Evolutionary conservation across 495 filamentous ascomycete species (phyloP), one percentile per base, ranked within the genome.

Genomic region (Penicillium robsamsonii): DNA sequence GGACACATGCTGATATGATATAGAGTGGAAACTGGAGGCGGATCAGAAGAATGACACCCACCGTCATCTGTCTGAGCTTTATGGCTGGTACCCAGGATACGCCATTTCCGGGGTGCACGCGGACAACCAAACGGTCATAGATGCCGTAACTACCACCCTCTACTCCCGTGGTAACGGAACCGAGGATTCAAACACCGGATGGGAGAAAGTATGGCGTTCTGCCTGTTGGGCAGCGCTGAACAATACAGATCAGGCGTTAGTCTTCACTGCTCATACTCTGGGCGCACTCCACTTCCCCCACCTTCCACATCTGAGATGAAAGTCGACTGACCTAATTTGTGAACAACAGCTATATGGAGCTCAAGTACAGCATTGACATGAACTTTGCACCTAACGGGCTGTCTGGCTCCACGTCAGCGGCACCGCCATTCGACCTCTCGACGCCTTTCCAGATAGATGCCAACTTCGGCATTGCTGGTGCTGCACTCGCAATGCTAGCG

Each of bases 131-230:
- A 55, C 53, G 1, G 27, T 55, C 44, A 43, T 38, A 10, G 8
- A 57, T 24, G 79, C 79, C 9, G 74, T 82, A 22, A 55, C 55
- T 37, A 75, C 70, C 2, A 70, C 71, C 1, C 66, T 82, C 9
- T 61, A 58, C 47, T 59, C 68, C 37, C 74, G 77, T 31, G 77
- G 75, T 1, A 50, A 50, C 7, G 75, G 77, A 20, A 68, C 60
- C 29, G 51, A 58, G 7, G 80, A 83, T 53, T 64, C 73, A 2
- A 76, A 83, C 55, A 66, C 80, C 3, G 80, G 80, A 5, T 82
- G 80, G 80, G 77, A 71, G 43, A 83, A 83, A 56, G 75, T 82
- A 7, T 82, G 80, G 80, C 74, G 80, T 10, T 67, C 70, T 5
- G 77, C 79, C 11, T 80, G 74, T 63, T 81, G 80, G 80, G 79